Percentiles rank a stretch among this genome's conserved stretches.
These are phyloP conservation scores for Cryptococcus floricola DNA, from an alignment of 1,284 basidiomycete species.

Conservation along the genomic window DNA sequence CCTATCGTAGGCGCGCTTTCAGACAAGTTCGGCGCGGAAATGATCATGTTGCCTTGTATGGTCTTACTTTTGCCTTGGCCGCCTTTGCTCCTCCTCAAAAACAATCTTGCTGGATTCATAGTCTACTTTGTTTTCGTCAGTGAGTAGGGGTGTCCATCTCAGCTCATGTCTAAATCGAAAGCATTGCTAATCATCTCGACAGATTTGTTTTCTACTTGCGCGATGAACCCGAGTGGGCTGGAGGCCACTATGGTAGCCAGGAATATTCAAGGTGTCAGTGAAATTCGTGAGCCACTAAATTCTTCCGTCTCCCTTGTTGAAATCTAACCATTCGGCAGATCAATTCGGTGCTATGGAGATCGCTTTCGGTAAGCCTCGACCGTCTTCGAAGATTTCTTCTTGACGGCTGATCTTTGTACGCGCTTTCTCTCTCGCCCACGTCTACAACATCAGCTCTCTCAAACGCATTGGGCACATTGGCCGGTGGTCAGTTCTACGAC, in stretches of 20 bases:
- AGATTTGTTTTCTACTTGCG: slow-evolving; percentile 22
- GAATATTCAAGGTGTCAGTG: slow-evolving; percentile 34
- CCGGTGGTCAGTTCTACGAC: slow-evolving; percentile 44
- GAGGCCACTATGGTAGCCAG: slow-evolving; percentile 28
- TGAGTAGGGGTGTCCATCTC: slow-evolving; percentile 2
- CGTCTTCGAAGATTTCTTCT: not conserved
- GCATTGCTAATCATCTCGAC: no score
- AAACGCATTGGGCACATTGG: slow-evolving; percentile 33
- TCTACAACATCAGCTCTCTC: slow-evolving; percentile 20
- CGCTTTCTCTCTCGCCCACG: not conserved
- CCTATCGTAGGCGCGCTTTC: slow-evolving; percentile 60
- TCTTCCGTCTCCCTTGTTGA: not conserved
- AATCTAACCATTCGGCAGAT: slow-evolving; percentile 9
- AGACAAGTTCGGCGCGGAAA: slow-evolving; percentile 58
- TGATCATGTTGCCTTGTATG: slow-evolving; percentile 65
- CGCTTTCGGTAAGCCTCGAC: slow-evolving; percentile 28
- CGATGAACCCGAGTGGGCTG: slow-evolving; percentile 24
- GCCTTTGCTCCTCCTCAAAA: slow-evolving; percentile 17
- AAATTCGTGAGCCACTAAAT: slow-evolving; percentile 28
- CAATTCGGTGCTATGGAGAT: slow-evolving; percentile 46
- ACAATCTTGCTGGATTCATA: slow-evolving; percentile 60
- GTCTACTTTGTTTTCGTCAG: slow-evolving; percentile 16
- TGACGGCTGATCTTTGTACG: no score
- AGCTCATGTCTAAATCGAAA: no score
- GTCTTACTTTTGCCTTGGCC: slow-evolving; percentile 55